phyloP scores from a whole-genome alignment of 768 basidiomycete species.

The Boletus reticuloceps region DNA sequence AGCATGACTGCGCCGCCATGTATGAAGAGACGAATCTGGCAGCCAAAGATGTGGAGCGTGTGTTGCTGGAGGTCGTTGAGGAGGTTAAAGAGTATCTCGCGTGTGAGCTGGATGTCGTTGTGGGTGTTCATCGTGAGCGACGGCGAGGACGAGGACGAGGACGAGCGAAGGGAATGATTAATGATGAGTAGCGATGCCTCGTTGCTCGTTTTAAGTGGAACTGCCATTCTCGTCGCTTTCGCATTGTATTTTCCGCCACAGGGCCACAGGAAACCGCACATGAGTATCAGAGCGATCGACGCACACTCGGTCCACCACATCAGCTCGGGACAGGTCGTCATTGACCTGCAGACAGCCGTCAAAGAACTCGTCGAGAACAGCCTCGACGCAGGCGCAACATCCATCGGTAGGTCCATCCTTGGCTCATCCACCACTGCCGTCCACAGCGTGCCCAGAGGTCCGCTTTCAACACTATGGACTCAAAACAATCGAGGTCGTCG shows the following conservation, averaged over 20 bases:
- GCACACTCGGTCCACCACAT: slow-evolving; percentile 78
- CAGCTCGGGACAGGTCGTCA: slow-evolving; percentile 92
- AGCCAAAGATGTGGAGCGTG: slow-evolving; percentile 44
- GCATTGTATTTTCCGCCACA: background rate
- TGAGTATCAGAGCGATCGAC: slow-evolving; percentile 62
- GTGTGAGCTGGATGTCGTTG: slow-evolving; percentile 36
- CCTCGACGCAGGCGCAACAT: slow-evolving; percentile 87
- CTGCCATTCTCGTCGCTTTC: background rate
- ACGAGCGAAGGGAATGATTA: background rate
- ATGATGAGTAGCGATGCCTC: background rate
- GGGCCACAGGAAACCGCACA: background rate
- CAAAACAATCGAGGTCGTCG: slow-evolving; percentile 79
- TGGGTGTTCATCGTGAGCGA: slow-evolving; percentile 22
- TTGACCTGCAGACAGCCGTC: slow-evolving; percentile 89
- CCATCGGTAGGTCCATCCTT: slow-evolving; percentile 57
- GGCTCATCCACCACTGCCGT: background rate
- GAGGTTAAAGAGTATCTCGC: slow-evolving; percentile 38
- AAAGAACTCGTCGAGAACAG: slow-evolving; percentile 98
- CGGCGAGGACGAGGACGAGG: background rate
- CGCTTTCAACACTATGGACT: slow-evolving; percentile 87
- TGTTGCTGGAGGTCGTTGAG: slow-evolving; percentile 53
- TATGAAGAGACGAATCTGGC: slow-evolving; percentile 56
- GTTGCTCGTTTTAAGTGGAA: background rate
- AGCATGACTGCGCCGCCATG: slow-evolving; percentile 79
- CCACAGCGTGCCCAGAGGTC: slow-evolving; percentile 56